Evolutionary conservation across 2,329 filamentous ascomycete genomes (phyloP).

Genomic region (Botrytis fabae): DNA sequence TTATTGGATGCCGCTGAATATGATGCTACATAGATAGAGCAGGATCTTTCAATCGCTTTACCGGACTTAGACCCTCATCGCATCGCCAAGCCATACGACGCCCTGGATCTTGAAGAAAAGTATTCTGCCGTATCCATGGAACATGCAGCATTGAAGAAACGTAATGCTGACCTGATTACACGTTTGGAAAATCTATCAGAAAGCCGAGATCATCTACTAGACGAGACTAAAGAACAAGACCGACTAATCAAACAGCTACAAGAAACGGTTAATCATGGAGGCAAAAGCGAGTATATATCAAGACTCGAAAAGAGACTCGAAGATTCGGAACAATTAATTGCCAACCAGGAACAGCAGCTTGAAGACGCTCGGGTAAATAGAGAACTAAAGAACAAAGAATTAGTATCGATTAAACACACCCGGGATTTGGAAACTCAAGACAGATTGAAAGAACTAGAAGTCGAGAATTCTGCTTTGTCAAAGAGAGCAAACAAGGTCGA

Average conservation of each 20-base stretch:
- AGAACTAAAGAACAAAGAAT: slow-evolving; percentile 50
- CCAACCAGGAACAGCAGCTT: slow-evolving; percentile 65
- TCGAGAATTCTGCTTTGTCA: slow-evolving; percentile 57
- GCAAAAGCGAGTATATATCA: slow-evolving; percentile 53
- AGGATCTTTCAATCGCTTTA: slow-evolving; percentile 19
- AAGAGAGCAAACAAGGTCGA: slow-evolving; percentile 65
- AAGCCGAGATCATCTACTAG: slow-evolving; percentile 59
- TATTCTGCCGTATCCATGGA: slow-evolving; percentile 47
- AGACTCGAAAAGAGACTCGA: slow-evolving; percentile 58
- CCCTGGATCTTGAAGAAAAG: slow-evolving; percentile 50
- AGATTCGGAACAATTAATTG: slow-evolving; percentile 71
- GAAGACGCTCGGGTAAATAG: slow-evolving; percentile 51
- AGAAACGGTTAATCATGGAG: slow-evolving; percentile 49
- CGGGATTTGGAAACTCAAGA: slow-evolving; percentile 50
- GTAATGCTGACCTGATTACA: slow-evolving; percentile 58
- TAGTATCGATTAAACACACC: slow-evolving; percentile 48
- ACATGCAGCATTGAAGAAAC: slow-evolving; percentile 56
- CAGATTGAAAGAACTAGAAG: slow-evolving; percentile 58
- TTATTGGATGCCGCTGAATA: slow-evolving; percentile 2
- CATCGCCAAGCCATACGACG: slow-evolving; percentile 12
- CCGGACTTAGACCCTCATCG: neutral
- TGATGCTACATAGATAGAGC: slow-evolving; percentile 10
- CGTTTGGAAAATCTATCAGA: slow-evolving; percentile 60
- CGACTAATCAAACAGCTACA: slow-evolving; percentile 42
- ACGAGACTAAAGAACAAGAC: slow-evolving; percentile 57